Evolutionary conservation across 805 yeast genomes (phyloP).

Genomic region (Kregervanrija pseudodelftensis): DNA sequence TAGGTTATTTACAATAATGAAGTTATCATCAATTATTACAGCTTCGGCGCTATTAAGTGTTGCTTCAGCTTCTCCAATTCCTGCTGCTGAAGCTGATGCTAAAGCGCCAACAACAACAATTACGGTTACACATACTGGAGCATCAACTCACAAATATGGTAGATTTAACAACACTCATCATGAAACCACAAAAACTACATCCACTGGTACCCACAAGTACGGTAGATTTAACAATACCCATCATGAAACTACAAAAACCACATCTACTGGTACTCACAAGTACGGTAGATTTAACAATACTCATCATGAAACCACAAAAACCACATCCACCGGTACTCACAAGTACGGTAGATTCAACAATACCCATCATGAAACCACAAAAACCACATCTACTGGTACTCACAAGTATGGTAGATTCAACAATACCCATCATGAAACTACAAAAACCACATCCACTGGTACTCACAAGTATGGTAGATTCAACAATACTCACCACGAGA

Average conservation of each 20-base stretch:
- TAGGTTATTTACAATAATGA: constrained; percentile 25
- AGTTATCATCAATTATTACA: constrained; percentile 30
- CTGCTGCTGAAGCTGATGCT: constrained; percentile 27
- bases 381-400: constrained; percentile 36
- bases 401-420: constrained; percentile 52
- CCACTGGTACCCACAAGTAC: constrained; percentile 34
- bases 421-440: constrained; percentile 36
- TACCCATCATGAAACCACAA: constrained; percentile 28
- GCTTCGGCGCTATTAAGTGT: constrained; percentile 22
- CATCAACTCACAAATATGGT: constrained; percentile 49
- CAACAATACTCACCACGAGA: constrained; percentile 36
- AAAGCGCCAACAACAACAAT: constrained; percentile 25
- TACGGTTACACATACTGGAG: constrained; percentile 25
- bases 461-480: constrained; percentile 53
- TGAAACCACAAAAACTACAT: constrained; percentile 14
- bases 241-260: constrained; percentile 26
- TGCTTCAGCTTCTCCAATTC: constrained; percentile 23
- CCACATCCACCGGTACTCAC: constrained; percentile 34
- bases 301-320: constrained; percentile 18
- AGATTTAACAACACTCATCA: constrained; percentile 40
- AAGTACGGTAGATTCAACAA: constrained; percentile 44
- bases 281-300: constrained; percentile 51
- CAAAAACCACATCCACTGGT: constrained; percentile 33
- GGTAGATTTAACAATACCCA: constrained; percentile 51
- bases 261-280: constrained; percentile 44